Evolutionary conservation across 768 basidiomycete genomes (phyloP).

Genomic region (Candolleomyces eurysporus): DNA sequence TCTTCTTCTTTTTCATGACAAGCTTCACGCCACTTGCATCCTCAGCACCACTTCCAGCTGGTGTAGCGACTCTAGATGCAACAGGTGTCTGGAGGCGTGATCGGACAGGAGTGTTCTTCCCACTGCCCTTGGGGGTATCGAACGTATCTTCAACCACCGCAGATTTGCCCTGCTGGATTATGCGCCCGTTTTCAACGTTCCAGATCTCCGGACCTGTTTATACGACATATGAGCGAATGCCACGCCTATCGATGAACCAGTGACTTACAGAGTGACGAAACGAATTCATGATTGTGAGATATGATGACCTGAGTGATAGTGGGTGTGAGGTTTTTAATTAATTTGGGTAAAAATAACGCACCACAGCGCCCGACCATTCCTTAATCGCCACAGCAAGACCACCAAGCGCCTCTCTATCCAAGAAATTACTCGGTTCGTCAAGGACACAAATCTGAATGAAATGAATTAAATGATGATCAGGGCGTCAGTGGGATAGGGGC

Average conservation of each 20-base stretch:
- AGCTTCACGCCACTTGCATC: constrained; percentile 37
- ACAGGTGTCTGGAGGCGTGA: constrained; percentile 71
- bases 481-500: constrained; percentile 12
- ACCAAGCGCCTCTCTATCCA: constrained; percentile 94
- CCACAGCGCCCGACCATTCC: constrained; percentile 92
- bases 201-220: constrained; percentile 84
- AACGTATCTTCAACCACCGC: constrained; percentile 85
- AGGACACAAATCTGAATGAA: constrained; percentile 61
- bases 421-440: constrained; percentile 95
- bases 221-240: constrained; percentile 1
- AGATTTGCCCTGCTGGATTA: constrained; percentile 87
- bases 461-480: background rate
- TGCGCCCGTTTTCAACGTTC: constrained; percentile 83
- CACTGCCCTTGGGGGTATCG: constrained; percentile 63
- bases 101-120: constrained; percentile 64
- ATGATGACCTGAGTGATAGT: constrained; percentile 72
- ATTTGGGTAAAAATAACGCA: constrained; percentile 33
- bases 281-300: constrained; percentile 92
- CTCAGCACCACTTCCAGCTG: constrained; percentile 77
- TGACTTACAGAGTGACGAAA: constrained; percentile 72
- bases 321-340: constrained; percentile 13
- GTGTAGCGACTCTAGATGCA: constrained; percentile 70
- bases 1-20: constrained; percentile 80
- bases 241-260: constrained; percentile 6
- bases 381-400: constrained; percentile 93